Evolutionary conservation across 805 yeast genomes (phyloP).

Genomic region (Candida namnaoensis): DNA sequence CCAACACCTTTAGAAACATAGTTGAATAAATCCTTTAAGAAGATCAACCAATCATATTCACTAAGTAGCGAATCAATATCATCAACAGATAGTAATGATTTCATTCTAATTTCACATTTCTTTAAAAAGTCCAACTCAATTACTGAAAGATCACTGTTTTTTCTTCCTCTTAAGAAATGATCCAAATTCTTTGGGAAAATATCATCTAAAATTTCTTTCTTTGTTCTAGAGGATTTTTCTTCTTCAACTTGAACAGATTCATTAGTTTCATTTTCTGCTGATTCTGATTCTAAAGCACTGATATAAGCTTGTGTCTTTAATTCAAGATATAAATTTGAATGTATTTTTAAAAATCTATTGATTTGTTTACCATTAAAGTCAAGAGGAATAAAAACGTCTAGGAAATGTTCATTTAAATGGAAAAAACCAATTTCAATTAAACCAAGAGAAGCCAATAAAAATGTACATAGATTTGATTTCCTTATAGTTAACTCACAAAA

Average conservation of each 20-base stretch:
- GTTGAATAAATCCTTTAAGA: constrained; percentile 70
- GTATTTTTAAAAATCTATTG: constrained; percentile 60
- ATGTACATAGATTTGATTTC: constrained; percentile 83
- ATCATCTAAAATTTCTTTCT: constrained; percentile 61
- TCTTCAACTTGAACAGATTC: no score
- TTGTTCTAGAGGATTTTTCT: constrained; percentile 30
- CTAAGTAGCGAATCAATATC: constrained; percentile 48
- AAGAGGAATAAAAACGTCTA: constrained; percentile 81
- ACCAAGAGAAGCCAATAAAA: constrained; percentile 80
- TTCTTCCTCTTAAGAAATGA: constrained; percentile 26
- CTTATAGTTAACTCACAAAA: constrained; percentile 36
- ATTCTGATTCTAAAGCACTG: constrained; percentile 65
- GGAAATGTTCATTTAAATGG: constrained; percentile 73
- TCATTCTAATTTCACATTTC: constrained; percentile 66
- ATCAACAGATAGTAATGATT: constrained; percentile 39
- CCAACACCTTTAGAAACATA: constrained; percentile 73
- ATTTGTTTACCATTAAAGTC: constrained; percentile 1
- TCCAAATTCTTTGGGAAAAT: constrained; percentile 65
- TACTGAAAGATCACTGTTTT: constrained; percentile 43
- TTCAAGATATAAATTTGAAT: constrained; percentile 72
- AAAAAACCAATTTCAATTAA: constrained; percentile 81
- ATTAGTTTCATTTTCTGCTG: constrained; percentile 3
- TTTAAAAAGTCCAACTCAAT: constrained; percentile 73
- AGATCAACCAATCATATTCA: constrained; percentile 80
- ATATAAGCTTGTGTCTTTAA: constrained; percentile 94